phyloP scores from a whole-genome alignment of 2,329 filamentous ascomycete species.

The Fusarium mexicanum region DNA sequence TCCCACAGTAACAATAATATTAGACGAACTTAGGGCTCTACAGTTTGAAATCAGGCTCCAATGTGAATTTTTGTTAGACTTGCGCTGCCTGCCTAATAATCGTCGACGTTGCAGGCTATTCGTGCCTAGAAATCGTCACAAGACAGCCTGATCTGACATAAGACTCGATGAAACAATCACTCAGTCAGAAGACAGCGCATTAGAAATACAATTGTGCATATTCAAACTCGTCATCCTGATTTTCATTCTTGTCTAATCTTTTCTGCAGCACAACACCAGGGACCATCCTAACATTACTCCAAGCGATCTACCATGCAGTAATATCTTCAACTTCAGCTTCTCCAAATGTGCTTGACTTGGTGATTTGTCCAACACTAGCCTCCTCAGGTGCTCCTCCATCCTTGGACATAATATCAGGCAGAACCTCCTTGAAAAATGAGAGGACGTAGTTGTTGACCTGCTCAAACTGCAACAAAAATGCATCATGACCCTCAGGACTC shows the following conservation, averaged over 20 bases:
- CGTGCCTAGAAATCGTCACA: neutral
- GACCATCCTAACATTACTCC: neutral
- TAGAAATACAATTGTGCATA: neutral
- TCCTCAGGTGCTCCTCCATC: slow-evolving; percentile 61
- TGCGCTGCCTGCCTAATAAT: neutral
- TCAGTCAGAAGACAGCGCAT: neutral
- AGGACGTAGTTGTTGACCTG: slow-evolving; percentile 92
- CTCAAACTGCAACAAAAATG: slow-evolving; percentile 95
- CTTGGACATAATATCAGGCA: slow-evolving; percentile 88
- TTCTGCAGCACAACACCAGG: neutral
- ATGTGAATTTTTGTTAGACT: neutral
- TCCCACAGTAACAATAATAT: neutral
- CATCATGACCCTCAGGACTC: slow-evolving; percentile 94
- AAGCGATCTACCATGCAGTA: slow-evolving; percentile 78
- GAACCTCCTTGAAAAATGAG: slow-evolving; percentile 80
- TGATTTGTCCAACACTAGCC: slow-evolving; percentile 68
- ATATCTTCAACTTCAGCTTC: slow-evolving; percentile 97
- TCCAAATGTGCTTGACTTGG: slow-evolving; percentile 91
- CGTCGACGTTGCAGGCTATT: neutral
- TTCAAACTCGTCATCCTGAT: neutral
- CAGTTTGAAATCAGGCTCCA: neutral
- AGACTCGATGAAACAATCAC: neutral
- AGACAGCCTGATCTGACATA: neutral
- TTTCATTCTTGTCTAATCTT: slow-evolving; percentile 5
- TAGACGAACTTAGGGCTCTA: neutral